These are phyloP conservation scores for Cystobasidiaceae sp. DNA, from an alignment of 1,284 basidiomycete genomes.

Conservation along the genomic window DNA sequence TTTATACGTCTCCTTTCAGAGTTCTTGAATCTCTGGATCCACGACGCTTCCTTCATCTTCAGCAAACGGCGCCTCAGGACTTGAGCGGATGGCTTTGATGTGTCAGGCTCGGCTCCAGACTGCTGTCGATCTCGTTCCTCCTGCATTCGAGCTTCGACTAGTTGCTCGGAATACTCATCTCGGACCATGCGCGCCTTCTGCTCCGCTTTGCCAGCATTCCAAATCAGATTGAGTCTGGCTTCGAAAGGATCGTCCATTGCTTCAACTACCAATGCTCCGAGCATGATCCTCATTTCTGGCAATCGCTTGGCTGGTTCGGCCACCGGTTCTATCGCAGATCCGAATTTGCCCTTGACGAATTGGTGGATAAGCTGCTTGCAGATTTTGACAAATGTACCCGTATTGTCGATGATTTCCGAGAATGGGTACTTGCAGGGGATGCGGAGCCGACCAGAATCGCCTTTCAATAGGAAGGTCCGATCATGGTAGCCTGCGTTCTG, in stretches of 20 bases:
- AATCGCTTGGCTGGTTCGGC: conserved; percentile 66
- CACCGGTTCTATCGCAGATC: conserved; percentile 63
- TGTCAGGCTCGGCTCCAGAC: not conserved
- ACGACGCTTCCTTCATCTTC: not conserved
- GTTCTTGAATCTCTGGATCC: not conserved
- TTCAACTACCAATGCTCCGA: conserved; percentile 64
- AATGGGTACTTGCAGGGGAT: conserved; percentile 76
- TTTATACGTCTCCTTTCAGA: too few species aligned
- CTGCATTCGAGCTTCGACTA: conserved; percentile 50
- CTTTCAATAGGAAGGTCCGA: conserved; percentile 51
- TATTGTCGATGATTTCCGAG: conserved; percentile 50
- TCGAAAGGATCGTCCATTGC: conserved; percentile 87
- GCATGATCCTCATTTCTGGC: conserved; percentile 56
- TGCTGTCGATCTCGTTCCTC: not conserved
- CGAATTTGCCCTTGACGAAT: conserved; percentile 44
- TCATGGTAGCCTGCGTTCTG: conserved; percentile 43
- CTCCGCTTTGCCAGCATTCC: conserved; percentile 69
- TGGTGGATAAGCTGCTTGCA: conserved; percentile 49
- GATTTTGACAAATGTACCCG: conserved; percentile 48
- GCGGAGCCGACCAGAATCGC: conserved; percentile 64
- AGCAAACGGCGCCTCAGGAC: too few species aligned
- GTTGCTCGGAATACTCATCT: conserved; percentile 58
- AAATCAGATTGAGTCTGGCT: conserved; percentile 69
- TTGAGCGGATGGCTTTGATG: too few species aligned
- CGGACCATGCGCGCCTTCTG: conserved; percentile 68